Base-by-base conservation (phyloP, 2,329 filamentous ascomycete genomes). In the Clarireedia hainanense region DNA sequence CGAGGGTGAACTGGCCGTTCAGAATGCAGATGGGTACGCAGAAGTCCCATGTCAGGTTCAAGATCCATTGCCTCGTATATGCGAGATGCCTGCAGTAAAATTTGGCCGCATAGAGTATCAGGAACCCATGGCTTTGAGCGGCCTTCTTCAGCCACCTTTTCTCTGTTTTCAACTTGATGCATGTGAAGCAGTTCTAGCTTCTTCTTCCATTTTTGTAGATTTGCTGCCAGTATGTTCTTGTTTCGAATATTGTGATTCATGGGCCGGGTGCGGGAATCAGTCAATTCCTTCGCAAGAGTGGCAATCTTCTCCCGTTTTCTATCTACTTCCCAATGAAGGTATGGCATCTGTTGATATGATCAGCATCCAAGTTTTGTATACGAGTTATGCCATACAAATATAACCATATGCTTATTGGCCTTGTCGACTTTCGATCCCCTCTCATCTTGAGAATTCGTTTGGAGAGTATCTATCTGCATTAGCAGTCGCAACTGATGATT, bases 1-100 rank as follows among this genome's bases (percentile, higher is more conserved):
- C 75, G 68, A 0, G 72, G 70, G 54, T 78, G 75, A 5, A 76
- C 55, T 0, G 75, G 74, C 6, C 61, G 56, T 6, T 62, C 10
- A 2, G 37, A 5, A 39, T 63, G 46, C 2, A 66, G 48, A 47
- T 64, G 17, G 1, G 1, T 52, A 2, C 60, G 45, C 3, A 66
- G 15, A 1, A 66, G 23, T n/a, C 34, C 55, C 17, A 60, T 58
- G 50, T 67, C 61, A 0, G 58, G 59, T n/a, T 60, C 58, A 37
- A 56, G 59, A 30, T 65, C 64, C 53, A 65, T 65, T 6, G 56
- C 59, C 15, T 65, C 60, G 4, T 60, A 58, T 3, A 64, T 43
- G 36, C 56, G 46, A 4, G 63, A 62, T 4, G 61, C 40, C 14
- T 58, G 39, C 12, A 61, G 26, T 9, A 66, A 48, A 47, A 63